Conservation (phyloP, 768 basidiomycete genomes). For the Pluteus cervinus region DNA sequence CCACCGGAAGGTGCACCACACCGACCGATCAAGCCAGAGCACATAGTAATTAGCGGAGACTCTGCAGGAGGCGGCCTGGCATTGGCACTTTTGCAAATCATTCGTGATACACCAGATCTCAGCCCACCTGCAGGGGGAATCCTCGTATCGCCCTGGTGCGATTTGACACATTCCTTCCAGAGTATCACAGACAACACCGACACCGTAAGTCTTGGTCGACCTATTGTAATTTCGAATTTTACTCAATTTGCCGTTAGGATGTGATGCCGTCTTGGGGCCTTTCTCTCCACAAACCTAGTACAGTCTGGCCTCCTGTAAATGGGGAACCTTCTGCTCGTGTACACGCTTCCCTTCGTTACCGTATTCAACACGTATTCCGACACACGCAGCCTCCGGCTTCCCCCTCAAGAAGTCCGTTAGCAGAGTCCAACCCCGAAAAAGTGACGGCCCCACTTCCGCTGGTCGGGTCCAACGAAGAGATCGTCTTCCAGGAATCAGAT, state of each 20-base stretch:
- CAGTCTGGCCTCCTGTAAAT: constrained; percentile 71
- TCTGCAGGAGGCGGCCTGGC: constrained; percentile 90
- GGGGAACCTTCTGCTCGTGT: constrained; percentile 54
- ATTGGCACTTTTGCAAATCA: constrained; percentile 76
- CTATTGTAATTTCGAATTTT: not conserved
- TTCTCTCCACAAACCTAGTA: constrained; percentile 73
- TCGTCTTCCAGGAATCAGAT: constrained; percentile 37
- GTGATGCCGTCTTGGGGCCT: constrained; percentile 73
- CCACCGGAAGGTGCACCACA: constrained; percentile 80
- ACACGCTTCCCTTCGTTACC: constrained; percentile 52
- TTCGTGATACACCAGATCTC: constrained; percentile 79
- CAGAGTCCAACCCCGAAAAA: constrained; percentile 29
- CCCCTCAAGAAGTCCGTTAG: not conserved
- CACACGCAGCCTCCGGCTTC: constrained; percentile 15
- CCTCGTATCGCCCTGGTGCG: constrained; percentile 88
- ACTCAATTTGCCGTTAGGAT: constrained; percentile 41
- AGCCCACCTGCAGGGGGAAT: constrained; percentile 85
- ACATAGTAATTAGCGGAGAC: constrained; percentile 85
- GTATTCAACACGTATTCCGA: constrained; percentile 50
- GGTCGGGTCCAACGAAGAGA: constrained; percentile 31
- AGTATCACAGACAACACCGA: constrained; percentile 80
- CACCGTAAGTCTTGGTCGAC: constrained; percentile 45
- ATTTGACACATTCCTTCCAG: constrained; percentile 92
- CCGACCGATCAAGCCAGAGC: constrained; percentile 68
- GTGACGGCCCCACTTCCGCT: constrained; percentile 41